Conservation (phyloP, 306 rosid species). For the Malus fusca region DNA sequence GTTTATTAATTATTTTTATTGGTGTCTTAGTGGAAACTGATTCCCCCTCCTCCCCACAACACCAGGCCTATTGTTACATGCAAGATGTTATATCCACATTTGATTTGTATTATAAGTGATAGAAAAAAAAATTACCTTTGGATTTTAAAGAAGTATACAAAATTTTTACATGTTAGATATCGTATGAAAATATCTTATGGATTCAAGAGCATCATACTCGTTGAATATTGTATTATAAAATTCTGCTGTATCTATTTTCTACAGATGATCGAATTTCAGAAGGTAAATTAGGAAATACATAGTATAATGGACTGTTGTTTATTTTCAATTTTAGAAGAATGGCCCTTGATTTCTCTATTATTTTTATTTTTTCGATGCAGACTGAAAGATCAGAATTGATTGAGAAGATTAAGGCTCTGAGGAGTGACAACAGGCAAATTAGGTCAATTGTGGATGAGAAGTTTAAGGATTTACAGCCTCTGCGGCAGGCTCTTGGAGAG, state of each 20-base stretch:
- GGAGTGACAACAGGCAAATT: slow-evolving; percentile 58
- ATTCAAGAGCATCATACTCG: neutral
- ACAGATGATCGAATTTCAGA: neutral
- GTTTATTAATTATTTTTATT: no score
- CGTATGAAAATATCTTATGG: no score
- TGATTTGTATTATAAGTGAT: no score
- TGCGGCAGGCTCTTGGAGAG: slow-evolving; percentile 85
- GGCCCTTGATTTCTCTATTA: neutral
- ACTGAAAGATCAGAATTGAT: slow-evolving; percentile 61
- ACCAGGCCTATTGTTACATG: neutral
- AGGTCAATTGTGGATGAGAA: slow-evolving; percentile 65
- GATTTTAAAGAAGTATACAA: neutral
- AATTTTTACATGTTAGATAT: no score
- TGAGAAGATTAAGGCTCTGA: slow-evolving; percentile 70
- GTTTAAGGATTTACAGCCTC: slow-evolving; percentile 76
- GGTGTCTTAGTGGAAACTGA: neutral
- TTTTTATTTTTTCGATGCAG: slow-evolving; percentile 35
- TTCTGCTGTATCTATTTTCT: neutral
- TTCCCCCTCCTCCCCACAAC: neutral
- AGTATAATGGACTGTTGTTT: neutral
- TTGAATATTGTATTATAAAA: neutral
- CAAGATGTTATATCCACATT: no score
- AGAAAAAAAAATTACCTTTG: neutral
- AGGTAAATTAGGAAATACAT: neutral
- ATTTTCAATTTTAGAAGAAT: neutral